Base-by-base conservation (phyloP, 1,139 yeast species). In the Candida albicans region DNA sequence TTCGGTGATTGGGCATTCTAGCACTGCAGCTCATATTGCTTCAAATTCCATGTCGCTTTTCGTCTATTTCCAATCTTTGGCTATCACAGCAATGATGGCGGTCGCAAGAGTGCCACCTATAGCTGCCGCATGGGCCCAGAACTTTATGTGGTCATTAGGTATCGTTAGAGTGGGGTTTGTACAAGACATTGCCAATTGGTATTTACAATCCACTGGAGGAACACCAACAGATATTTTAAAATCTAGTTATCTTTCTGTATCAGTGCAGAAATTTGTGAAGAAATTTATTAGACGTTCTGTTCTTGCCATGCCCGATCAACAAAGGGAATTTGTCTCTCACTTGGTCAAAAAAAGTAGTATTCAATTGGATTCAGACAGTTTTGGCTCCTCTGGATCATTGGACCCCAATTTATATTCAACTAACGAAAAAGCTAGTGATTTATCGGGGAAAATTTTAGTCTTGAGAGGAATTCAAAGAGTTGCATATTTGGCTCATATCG, bases 101-200 rank as follows among this genome's bases (percentile, higher is more conserved):
- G 98, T 93, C 33, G 80, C 90, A 15, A 75, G 82, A 49, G 87
- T 89, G 24, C 99, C 99, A 8, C 99, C 99, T 5, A 89, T 93
- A 52, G 98, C 98, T 8, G 93, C 96, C 2, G 95, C 98, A 3
- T 93, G 99, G 99, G 84, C 96, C 31, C 96, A 93, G 64, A 93
- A 93, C 69, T 93, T 93, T 72, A 84, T 83, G 68, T 93, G 99
- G 99, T 84, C 97, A 5, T 77, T 93, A 76, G 99, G 99, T 44
- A 82, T 93, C 51, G 88, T 95, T 55, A 75, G 78, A 46, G 81
- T 82, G 9, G 69, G 70, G n/a, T 89, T 91, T 58, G 86, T 93
- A 80, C 99, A 93, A 65, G 64, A 73, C 40, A 87, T 91, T 47
- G 85, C 95, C 55, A 81, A 84, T 61, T 93, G 99, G 99, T 93